These are phyloP conservation scores for Cystobasidium sp. DNA, from an alignment of 1,284 basidiomycete genomes.

Conservation along the genomic window DNA sequence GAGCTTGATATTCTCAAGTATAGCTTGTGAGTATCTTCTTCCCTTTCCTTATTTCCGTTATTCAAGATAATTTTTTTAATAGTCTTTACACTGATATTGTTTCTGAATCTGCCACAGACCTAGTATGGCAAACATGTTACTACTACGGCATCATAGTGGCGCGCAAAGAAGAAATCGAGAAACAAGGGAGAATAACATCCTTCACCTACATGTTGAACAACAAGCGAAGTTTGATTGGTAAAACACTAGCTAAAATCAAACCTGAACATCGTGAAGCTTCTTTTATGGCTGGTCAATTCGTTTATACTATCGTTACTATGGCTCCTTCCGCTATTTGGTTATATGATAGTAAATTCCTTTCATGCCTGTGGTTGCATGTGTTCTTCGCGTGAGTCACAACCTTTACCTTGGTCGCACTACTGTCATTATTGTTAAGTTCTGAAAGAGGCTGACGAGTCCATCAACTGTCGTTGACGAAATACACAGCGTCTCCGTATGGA, in stretches of 20 bases:
- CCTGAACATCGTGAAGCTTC: conserved; percentile 47
- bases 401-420: background rate
- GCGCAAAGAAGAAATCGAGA: conserved; percentile 53
- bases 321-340: conserved; percentile 50
- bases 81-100: background rate
- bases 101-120: conserved; percentile 41
- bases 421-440: no score
- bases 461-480: no score
- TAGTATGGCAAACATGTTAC: conserved; percentile 54
- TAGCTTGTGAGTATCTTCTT: conserved; percentile 44
- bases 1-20: conserved; percentile 49
- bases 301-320: conserved; percentile 53
- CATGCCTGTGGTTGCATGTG: conserved; percentile 49
- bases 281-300: conserved; percentile 50
- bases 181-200: conserved; percentile 53
- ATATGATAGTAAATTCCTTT: conserved; percentile 53
- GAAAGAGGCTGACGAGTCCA: no score
- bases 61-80: background rate
- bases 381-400: conserved; percentile 21
- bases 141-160: conserved; percentile 54
- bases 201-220: conserved; percentile 55
- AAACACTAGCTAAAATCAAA: conserved; percentile 51
- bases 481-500: conserved; percentile 52
- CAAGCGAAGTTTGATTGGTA: conserved; percentile 48
- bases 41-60: background rate